Percentiles rank a stretch among this genome's conserved stretches.
These are phyloP conservation scores for Tylopilus sp. DNA, from an alignment of 768 basidiomycete species.

Conservation along the genomic window DNA sequence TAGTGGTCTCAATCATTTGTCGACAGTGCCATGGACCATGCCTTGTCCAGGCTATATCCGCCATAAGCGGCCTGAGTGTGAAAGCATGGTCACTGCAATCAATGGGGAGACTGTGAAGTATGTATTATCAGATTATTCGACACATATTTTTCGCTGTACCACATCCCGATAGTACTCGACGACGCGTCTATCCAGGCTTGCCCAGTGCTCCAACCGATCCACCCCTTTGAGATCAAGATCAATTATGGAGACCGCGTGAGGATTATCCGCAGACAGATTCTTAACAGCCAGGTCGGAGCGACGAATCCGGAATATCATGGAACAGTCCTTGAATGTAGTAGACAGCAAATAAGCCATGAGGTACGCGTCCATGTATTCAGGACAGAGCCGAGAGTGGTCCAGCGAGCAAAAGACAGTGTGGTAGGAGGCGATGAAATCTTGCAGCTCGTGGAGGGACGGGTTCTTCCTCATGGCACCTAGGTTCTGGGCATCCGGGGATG, in stretches of 20 bases:
- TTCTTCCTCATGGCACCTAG: slow-evolving; percentile 38
- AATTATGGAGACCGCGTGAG: slow-evolving; percentile 59
- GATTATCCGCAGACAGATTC: slow-evolving; percentile 27
- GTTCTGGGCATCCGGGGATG: slow-evolving; percentile 3
- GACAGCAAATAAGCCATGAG: slow-evolving; percentile 79
- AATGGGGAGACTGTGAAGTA: background rate
- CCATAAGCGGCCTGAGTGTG: too few relatives aligned
- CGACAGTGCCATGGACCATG: too few relatives aligned
- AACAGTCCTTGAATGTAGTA: slow-evolving; percentile 97
- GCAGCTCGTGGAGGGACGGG: slow-evolving; percentile 64
- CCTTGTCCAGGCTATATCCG: background rate
- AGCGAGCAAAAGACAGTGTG: slow-evolving; percentile 31
- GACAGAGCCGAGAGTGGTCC: slow-evolving; percentile 37
- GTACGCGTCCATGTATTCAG: slow-evolving; percentile 55
- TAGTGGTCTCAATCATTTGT: too few relatives aligned
- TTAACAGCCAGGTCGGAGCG: slow-evolving; percentile 5
- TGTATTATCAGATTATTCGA: slow-evolving; percentile 11
- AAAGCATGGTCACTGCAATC: too few relatives aligned
- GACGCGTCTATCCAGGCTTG: slow-evolving; percentile 67
- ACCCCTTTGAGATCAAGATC: slow-evolving; percentile 85
- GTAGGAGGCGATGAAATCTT: slow-evolving; percentile 56
- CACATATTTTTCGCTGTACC: slow-evolving; percentile 15
- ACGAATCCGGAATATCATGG: slow-evolving; percentile 49
- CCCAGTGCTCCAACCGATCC: slow-evolving; percentile 65
- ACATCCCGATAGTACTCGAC: slow-evolving; percentile 38